phyloP scores from a whole-genome alignment of 2,329 filamentous ascomycete species.

The Colletotrichum plurivorum region DNA sequence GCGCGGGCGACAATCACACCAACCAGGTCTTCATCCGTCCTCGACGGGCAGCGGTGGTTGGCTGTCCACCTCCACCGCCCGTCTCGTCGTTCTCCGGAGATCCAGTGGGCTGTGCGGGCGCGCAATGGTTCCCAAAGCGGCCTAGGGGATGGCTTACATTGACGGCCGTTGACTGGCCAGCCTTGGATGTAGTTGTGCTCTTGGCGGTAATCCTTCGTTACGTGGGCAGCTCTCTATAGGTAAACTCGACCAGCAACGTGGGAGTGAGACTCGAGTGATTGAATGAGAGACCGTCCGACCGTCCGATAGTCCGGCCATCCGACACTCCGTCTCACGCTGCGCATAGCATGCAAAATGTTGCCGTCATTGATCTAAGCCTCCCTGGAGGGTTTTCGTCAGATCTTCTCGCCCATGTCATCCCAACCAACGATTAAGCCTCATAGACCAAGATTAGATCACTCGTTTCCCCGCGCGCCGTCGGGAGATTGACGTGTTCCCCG shows the following conservation, averaged over 20 bases:
- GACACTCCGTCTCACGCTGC: no score
- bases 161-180: conserved; percentile 12
- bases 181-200: not conserved
- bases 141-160: conserved; percentile 8
- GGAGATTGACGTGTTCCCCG: not conserved
- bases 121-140: conserved; percentile 32
- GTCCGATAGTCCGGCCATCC: no score
- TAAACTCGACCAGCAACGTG: not conserved
- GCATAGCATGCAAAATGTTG: not conserved
- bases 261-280: not conserved
- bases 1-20: no score
- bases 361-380: conserved; percentile 16
- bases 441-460: not conserved
- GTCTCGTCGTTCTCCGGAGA: not conserved
- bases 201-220: not conserved
- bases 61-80: not conserved
- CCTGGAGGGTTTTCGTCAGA: not conserved
- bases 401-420: not conserved
- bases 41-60: not conserved
- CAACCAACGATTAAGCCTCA: not conserved
- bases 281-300: not conserved
- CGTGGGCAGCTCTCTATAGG: no score
- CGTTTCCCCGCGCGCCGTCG: not conserved
- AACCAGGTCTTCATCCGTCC: no score
- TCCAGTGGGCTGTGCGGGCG: not conserved